phyloP scores from a whole-genome alignment of 495 filamentous ascomycete species.

The Penicillium salamii region DNA sequence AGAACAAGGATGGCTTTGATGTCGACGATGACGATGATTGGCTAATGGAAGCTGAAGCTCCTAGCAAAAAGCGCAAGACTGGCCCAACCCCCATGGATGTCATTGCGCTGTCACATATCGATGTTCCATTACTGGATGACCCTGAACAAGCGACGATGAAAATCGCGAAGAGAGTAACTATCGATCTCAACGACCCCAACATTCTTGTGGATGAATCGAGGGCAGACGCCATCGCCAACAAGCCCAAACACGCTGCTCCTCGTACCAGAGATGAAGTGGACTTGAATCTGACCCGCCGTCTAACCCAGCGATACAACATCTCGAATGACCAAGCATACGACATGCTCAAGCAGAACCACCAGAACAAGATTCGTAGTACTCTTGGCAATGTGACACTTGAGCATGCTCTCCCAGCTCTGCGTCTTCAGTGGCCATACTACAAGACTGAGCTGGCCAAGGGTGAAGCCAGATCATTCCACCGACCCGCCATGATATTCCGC shows the following conservation, averaged over 20 bases:
- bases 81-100: conserved; percentile 38
- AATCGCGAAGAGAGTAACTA: conserved; percentile 68
- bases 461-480: conserved; percentile 88
- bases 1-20: conserved; percentile 17
- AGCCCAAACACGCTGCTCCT: conserved; percentile 33
- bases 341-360: conserved; percentile 91
- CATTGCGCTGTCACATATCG: conserved; percentile 44
- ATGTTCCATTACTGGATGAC: conserved; percentile 56
- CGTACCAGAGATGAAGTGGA: conserved; percentile 40
- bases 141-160: conserved; percentile 60
- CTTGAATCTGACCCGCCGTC: conserved; percentile 35
- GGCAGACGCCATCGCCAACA: conserved; percentile 45
- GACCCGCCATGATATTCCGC: conserved; percentile 65
- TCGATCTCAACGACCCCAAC: conserved; percentile 90
- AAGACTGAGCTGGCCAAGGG: conserved; percentile 73
- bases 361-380: conserved; percentile 89
- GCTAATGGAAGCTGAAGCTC: conserved; percentile 43
- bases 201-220: conserved; percentile 71
- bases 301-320: conserved; percentile 86
- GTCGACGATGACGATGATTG: conserved; percentile 51
- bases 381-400: conserved; percentile 83
- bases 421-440: conserved; percentile 92
- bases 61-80: conserved; percentile 50
- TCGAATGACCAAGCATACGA: conserved; percentile 96
- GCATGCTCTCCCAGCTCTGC: conserved; percentile 85